Conservation (phyloP, 176 grass and related monocot species). For the Cenchrus fungigraminus region DNA sequence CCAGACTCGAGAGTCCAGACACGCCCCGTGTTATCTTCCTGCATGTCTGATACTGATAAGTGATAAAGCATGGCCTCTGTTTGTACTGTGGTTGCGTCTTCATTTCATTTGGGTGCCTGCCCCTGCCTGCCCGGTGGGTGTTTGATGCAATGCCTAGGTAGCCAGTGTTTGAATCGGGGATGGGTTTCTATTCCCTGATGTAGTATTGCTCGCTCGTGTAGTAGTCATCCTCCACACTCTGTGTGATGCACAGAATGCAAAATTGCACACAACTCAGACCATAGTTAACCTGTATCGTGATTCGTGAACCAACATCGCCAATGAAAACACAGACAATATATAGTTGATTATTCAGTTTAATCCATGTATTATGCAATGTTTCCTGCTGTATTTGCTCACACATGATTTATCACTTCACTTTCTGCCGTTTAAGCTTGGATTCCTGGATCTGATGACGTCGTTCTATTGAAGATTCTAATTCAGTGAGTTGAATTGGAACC, state of each 20-base stretch:
- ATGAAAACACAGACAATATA: background rate
- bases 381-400: background rate
- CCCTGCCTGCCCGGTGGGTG: background rate
- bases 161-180: background rate
- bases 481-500: constrained; percentile 7
- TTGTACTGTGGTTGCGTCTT: background rate
- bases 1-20: background rate
- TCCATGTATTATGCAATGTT: background rate
- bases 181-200: background rate
- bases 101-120: background rate
- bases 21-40: background rate
- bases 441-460: constrained; percentile 17
- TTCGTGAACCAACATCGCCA: background rate
- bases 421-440: constrained; percentile 41
- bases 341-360: background rate
- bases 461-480: constrained; percentile 7
- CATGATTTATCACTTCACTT: background rate
- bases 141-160: background rate
- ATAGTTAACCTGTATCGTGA: background rate
- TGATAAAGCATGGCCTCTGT: background rate
- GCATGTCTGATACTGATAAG: background rate
- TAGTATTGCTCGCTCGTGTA: background rate
- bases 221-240: background rate
- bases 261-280: background rate
- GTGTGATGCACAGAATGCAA: background rate